These are phyloP conservation scores for Tylopilus orsonianus DNA, from an alignment of 1,284 basidiomycete genomes.

Conservation along the genomic window DNA sequence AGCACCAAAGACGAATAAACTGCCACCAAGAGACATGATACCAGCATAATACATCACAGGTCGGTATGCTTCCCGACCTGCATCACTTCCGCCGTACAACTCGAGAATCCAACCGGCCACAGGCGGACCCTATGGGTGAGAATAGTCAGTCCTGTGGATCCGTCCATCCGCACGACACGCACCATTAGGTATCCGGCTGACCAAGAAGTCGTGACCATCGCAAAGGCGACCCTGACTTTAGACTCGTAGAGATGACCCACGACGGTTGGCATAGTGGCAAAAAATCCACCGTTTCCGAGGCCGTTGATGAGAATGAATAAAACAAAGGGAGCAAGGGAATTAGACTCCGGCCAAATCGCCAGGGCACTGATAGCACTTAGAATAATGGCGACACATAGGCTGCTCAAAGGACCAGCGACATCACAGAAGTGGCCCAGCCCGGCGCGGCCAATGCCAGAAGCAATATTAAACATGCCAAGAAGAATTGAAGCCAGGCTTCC, in stretches of 20 bases:
- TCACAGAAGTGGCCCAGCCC: conserved; percentile 33
- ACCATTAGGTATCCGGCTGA: conserved; percentile 31
- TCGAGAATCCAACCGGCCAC: conserved; percentile 34
- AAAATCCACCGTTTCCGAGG: conserved; percentile 36
- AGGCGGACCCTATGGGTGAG: conserved; percentile 15
- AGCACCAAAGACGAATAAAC: conserved; percentile 22
- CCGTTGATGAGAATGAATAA: conserved; percentile 33
- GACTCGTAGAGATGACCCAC: conserved; percentile 31
- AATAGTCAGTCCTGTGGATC: background rate
- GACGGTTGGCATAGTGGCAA: conserved; percentile 36
- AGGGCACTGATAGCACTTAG: conserved; percentile 33
- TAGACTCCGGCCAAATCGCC: conserved; percentile 35
- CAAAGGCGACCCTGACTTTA: conserved; percentile 31
- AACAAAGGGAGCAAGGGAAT: conserved; percentile 31
- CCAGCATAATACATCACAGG: conserved; percentile 37
- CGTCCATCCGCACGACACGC: background rate
- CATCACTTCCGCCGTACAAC: conserved; percentile 23
- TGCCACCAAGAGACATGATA: conserved; percentile 26
- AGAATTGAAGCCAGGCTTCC: conserved; percentile 26
- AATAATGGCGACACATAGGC: conserved; percentile 27
- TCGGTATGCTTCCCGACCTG: conserved; percentile 24
- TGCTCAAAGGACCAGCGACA: conserved; percentile 33
- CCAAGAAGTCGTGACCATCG: conserved; percentile 36
- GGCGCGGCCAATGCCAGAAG: conserved; percentile 35
- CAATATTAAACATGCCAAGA: conserved; percentile 35